Conservation (phyloP, 352 stramenopile species). For the Phytophthora hybrid region DNA sequence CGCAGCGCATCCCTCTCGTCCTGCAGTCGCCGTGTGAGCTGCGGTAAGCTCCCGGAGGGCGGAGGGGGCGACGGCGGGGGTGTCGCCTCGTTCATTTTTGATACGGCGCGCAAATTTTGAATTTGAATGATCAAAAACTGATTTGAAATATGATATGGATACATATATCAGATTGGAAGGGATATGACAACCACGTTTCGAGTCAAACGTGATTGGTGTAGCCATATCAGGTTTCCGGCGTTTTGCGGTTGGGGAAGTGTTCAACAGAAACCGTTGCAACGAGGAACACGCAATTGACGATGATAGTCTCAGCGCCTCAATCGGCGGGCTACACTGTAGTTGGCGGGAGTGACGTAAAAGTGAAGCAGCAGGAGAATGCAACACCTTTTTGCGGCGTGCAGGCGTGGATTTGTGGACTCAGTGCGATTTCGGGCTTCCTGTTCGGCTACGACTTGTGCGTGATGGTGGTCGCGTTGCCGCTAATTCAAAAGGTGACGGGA, state of each 20-base stretch:
- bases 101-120: slow-evolving; percentile 26
- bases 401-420: slow-evolving; percentile 63
- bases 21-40: slow-evolving; percentile 70
- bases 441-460: slow-evolving; percentile 84
- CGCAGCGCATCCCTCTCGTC: slow-evolving; percentile 67
- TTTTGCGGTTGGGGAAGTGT: no score
- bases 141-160: slow-evolving; percentile 16
- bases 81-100: slow-evolving; percentile 26
- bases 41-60: slow-evolving; percentile 45
- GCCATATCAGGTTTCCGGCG: neutral
- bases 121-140: slow-evolving; percentile 25
- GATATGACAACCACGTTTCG: neutral
- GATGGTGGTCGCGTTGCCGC: slow-evolving; percentile 75
- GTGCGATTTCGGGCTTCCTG: slow-evolving; percentile 73
- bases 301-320: slow-evolving; percentile 16
- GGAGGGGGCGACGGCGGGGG: slow-evolving; percentile 21
- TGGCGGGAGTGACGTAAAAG: slow-evolving; percentile 1
- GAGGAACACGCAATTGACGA: slow-evolving; percentile 20
- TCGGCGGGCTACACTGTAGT: slow-evolving; percentile 16
- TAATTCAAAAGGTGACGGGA: slow-evolving; percentile 59
- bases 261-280: neutral
- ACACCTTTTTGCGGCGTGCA: slow-evolving; percentile 39
- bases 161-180: slow-evolving; percentile 4
- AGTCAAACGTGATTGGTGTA: neutral
- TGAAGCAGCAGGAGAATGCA: slow-evolving; percentile 3